Percentiles rank a stretch among this genome's conserved stretches.
Conservation (phyloP, 257 asterid genomes). For the Misopates orontium region DNA sequence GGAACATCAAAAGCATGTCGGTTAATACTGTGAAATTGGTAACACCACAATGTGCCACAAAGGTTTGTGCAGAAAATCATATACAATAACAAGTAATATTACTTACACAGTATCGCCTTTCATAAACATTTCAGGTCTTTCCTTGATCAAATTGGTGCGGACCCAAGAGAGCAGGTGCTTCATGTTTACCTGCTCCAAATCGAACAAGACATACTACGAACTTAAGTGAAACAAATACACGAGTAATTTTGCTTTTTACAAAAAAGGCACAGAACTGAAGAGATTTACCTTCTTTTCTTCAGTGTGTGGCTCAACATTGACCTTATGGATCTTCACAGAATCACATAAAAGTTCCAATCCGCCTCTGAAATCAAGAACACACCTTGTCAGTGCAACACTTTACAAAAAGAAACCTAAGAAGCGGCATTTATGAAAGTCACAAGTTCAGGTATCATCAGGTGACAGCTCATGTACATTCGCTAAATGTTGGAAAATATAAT, state of each 20-base stretch:
- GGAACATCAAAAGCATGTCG: slow-evolving; percentile 2
- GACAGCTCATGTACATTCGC: too few species aligned
- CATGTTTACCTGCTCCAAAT: slow-evolving; percentile 63
- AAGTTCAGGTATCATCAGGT: too few species aligned
- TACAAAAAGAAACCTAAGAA: slow-evolving; percentile 12
- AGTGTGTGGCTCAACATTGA: slow-evolving; percentile 55
- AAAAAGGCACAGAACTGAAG: slow-evolving; percentile 10
- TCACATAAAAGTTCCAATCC: slow-evolving; percentile 93
- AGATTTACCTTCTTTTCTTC: slow-evolving; percentile 61
- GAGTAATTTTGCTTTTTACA: not conserved
- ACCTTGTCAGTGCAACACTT: slow-evolving; percentile 15
- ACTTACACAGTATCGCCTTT: slow-evolving; percentile 97
- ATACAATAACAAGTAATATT: not conserved
- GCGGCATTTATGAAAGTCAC: not conserved
- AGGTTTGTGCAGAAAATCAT: not conserved
- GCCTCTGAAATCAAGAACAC: slow-evolving; percentile 50
- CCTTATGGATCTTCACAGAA: slow-evolving; percentile 80
- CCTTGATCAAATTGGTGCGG: slow-evolving; percentile 82
- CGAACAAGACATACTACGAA: slow-evolving; percentile 15
- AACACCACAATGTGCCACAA: slow-evolving; percentile 11
- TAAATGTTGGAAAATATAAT: too few species aligned
- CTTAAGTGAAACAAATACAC: slow-evolving; percentile 7
- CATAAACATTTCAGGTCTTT: slow-evolving; percentile 98
- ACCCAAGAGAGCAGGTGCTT: slow-evolving; percentile 87
- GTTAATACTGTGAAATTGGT: not conserved